Evolutionary conservation across 2,329 filamentous ascomycete genomes (phyloP).

Genomic region (Scortechinia acanthostroma): DNA sequence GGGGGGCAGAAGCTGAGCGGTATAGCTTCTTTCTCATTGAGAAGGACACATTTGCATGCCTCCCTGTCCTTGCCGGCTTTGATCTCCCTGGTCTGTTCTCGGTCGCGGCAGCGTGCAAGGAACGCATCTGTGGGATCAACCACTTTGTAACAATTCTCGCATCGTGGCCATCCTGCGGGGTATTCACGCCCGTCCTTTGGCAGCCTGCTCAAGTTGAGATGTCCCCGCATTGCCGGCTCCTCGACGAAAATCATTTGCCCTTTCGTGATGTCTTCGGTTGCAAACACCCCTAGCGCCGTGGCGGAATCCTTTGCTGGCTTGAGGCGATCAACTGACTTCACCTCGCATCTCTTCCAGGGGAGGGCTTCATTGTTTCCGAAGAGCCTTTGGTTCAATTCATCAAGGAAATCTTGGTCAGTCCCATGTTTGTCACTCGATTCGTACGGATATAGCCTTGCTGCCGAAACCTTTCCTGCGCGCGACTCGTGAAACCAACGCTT

Average conservation of each 20-base stretch:
- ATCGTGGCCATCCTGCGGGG: conserved; percentile 6
- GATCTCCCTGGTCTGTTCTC: too few species aligned
- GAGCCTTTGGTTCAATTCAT: not conserved
- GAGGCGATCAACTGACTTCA: not conserved
- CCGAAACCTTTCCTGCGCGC: not conserved
- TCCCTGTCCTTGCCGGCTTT: not conserved
- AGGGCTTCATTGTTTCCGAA: not conserved
- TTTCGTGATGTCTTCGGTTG: conserved; percentile 12
- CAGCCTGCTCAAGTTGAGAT: conserved; percentile 11
- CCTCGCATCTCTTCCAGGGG: not conserved
- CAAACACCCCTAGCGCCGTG: conserved; percentile 15
- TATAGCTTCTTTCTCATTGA: not conserved
- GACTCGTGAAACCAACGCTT: not conserved
- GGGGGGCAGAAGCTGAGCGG: not conserved
- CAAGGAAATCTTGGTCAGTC: not conserved
- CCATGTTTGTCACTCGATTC: not conserved
- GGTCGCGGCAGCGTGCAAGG: too few species aligned
- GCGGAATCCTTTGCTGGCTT: not conserved
- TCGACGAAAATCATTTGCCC: conserved; percentile 17
- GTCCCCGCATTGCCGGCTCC: conserved; percentile 21
- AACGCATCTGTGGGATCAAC: conserved; percentile 10
- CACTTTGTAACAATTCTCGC: conserved; percentile 16
- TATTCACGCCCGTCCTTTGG: not conserved
- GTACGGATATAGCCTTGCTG: not conserved
- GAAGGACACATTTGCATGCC: not conserved